Percentiles rank a stretch among this genome's conserved stretches.
Conservation (phyloP, 2,329 filamentous ascomycete genomes). For the Sarocladium brachiariae region DNA sequence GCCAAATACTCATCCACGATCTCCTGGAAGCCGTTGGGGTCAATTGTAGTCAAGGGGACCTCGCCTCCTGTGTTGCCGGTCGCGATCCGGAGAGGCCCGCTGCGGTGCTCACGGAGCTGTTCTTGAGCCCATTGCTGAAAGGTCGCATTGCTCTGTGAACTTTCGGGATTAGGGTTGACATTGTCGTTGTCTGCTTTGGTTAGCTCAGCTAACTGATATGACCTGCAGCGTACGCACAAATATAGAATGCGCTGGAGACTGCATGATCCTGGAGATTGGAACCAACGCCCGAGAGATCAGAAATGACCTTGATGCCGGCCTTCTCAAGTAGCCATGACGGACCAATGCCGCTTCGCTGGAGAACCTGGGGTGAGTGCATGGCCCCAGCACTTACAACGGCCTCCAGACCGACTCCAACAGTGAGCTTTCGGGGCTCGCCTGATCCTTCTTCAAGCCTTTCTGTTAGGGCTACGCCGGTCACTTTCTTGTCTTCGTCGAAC, state of each 20-base stretch:
- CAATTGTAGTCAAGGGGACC: slow-evolving; percentile 13
- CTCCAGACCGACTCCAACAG: slow-evolving; percentile 13
- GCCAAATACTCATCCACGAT: slow-evolving; percentile 12
- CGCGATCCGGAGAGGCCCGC: slow-evolving; percentile 16
- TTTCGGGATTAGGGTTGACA: slow-evolving; percentile 1
- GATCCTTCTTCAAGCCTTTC: background rate
- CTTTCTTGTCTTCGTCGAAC: slow-evolving; percentile 18
- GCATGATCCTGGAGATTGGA: slow-evolving; percentile 29
- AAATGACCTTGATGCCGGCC: slow-evolving; percentile 38
- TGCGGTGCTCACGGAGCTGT: slow-evolving; percentile 14
- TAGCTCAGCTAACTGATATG: background rate
- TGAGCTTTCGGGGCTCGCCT: slow-evolving; percentile 7
- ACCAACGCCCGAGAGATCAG: slow-evolving; percentile 51
- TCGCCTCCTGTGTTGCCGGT: slow-evolving; percentile 18
- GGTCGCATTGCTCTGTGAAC: background rate
- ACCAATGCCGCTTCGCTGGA: slow-evolving; percentile 52
- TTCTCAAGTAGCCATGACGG: slow-evolving; percentile 37
- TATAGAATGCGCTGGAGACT: slow-evolving; percentile 4
- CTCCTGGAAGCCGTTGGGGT: slow-evolving; percentile 12
- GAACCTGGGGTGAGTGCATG: slow-evolving; percentile 49
- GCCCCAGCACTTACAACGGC: slow-evolving; percentile 35
- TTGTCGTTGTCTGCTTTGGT: slow-evolving; percentile 1
- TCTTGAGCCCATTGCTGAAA: slow-evolving; percentile 13
- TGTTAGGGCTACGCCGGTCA: slow-evolving; percentile 9
- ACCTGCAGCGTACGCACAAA: background rate